Conservation (phyloP, 2,329 filamentous ascomycete genomes). For the Aspergillus proliferans region DNA sequence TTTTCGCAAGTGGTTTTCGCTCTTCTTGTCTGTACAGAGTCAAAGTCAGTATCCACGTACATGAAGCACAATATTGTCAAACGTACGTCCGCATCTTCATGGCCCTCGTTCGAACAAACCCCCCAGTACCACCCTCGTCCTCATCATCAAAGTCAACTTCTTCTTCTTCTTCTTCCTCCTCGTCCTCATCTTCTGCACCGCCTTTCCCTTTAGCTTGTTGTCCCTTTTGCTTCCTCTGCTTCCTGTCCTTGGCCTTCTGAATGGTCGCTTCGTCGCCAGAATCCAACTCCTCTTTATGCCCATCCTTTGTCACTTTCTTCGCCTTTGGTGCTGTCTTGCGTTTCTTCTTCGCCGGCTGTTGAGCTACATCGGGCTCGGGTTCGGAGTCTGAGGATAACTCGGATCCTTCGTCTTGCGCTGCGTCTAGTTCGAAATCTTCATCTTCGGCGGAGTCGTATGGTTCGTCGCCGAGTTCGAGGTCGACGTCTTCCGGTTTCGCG, state of each 20-base stretch:
- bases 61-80: not conserved
- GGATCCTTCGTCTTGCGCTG: constrained; percentile 30
- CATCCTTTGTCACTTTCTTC: constrained; percentile 14
- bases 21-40: constrained; percentile 37
- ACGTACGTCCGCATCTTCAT: constrained; percentile 45
- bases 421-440: constrained; percentile 33
- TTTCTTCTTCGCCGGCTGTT: constrained; percentile 34
- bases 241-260: constrained; percentile 39
- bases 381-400: constrained; percentile 26
- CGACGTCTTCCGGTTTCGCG: not conserved
- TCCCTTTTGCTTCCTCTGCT: constrained; percentile 34
- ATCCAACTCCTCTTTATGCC: constrained; percentile 36
- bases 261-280: constrained; percentile 55
- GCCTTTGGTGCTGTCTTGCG: constrained; percentile 24
- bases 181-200: constrained; percentile 28
- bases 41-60: not conserved
- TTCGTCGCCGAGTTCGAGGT: constrained; percentile 27
- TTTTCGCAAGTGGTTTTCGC: constrained; percentile 41
- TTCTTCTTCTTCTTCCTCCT: constrained; percentile 30
- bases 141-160: constrained; percentile 34
- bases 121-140: constrained; percentile 42
- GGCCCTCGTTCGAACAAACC: constrained; percentile 49
- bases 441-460: constrained; percentile 34
- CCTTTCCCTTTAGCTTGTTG: constrained; percentile 24
- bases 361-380: constrained; percentile 15